Percentiles rank a stretch among this genome's conserved stretches.
phyloP scores from a whole-genome alignment of 768 basidiomycete species.

The Agrocybe pediades region DNA sequence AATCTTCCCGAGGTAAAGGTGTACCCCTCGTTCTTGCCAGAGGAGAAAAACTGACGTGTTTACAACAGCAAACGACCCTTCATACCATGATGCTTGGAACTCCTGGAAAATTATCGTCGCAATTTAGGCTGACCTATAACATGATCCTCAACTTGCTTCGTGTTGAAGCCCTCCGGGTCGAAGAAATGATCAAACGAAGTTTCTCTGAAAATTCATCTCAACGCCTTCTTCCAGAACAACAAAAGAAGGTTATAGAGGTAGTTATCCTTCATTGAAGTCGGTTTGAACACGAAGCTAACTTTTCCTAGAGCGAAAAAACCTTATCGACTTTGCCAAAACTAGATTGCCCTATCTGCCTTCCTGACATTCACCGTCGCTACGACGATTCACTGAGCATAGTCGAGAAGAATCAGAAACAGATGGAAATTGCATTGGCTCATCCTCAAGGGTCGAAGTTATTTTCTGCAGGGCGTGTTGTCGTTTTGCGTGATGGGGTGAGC shows the following conservation, averaged over 20 bases:
- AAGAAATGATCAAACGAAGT: conserved; percentile 99
- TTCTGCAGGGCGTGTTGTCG: conserved; percentile 73
- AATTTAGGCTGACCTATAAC: conserved; percentile 97
- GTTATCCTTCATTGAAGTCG: conserved; percentile 20
- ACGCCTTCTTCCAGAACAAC: conserved; percentile 88
- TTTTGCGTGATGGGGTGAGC: conserved; percentile 81
- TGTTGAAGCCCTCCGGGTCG: conserved; percentile 93
- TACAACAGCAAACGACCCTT: conserved; percentile 65
- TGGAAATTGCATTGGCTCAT: conserved; percentile 59
- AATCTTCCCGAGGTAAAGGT: conserved; percentile 77
- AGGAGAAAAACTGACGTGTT: neutral
- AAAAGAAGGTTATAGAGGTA: conserved; percentile 84
- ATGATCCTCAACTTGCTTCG: conserved; percentile 98
- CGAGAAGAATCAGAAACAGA: conserved; percentile 59
- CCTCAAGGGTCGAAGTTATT: conserved; percentile 72
- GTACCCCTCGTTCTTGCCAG: neutral
- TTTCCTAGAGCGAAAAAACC: conserved; percentile 65
- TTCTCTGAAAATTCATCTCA: conserved; percentile 99
- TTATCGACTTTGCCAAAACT: conserved; percentile 66
- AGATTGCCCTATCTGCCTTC: conserved; percentile 65
- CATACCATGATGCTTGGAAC: conserved; percentile 92
- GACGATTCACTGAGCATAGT: conserved; percentile 67
- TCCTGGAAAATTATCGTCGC: conserved; percentile 90
- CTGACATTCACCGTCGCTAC: conserved; percentile 78
- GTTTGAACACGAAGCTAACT: conserved; percentile 7